phyloP scores from a whole-genome alignment of 1,284 basidiomycete species.

The Apiotrichum gamsii region DNA sequence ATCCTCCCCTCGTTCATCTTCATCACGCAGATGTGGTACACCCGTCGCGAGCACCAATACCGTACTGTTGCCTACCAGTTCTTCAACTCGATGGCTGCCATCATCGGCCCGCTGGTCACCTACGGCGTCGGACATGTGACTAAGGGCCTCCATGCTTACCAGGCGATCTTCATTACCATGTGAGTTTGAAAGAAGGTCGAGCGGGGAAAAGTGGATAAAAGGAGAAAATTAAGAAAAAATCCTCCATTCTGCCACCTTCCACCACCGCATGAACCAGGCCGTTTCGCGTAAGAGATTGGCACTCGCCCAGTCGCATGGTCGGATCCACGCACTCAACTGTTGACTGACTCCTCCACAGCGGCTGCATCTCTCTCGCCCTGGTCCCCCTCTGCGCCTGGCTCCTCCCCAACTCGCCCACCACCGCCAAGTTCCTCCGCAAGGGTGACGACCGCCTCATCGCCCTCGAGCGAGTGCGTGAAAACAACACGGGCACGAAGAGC shows the following conservation, averaged over 20 bases:
- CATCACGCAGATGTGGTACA: conserved; percentile 39
- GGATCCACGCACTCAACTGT: too few relatives aligned
- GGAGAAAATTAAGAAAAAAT: too few relatives aligned
- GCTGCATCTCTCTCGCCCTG: conserved; percentile 49
- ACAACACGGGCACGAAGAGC: conserved; percentile 45
- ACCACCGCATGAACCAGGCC: too few relatives aligned
- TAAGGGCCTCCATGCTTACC: conserved; percentile 24
- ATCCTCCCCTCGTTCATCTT: conserved; percentile 22
- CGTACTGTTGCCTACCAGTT: conserved; percentile 42
- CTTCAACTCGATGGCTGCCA: conserved; percentile 39
- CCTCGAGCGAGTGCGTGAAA: conserved; percentile 43
- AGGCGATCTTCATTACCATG: conserved; percentile 54
- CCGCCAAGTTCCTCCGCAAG: conserved; percentile 39
- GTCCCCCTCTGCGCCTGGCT: conserved; percentile 51
- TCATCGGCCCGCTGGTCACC: conserved; percentile 35
- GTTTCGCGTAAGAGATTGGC: too few relatives aligned
- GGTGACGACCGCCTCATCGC: conserved; percentile 44
- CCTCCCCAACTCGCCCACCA: conserved; percentile 42
- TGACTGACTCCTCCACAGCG: too few relatives aligned
- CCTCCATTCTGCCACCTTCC: too few relatives aligned
- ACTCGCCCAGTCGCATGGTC: too few relatives aligned
- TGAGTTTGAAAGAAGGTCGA: too few relatives aligned
- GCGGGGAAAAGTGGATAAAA: too few relatives aligned
- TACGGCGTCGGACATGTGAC: conserved; percentile 36
- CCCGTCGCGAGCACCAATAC: conserved; percentile 39